A percentile compares a stretch with the other conserved stretches of the same genome.
These are phyloP conservation scores for Fusarium albosuccineum DNA, from an alignment of 2,329 filamentous ascomycete genomes.

Conservation along the genomic window DNA sequence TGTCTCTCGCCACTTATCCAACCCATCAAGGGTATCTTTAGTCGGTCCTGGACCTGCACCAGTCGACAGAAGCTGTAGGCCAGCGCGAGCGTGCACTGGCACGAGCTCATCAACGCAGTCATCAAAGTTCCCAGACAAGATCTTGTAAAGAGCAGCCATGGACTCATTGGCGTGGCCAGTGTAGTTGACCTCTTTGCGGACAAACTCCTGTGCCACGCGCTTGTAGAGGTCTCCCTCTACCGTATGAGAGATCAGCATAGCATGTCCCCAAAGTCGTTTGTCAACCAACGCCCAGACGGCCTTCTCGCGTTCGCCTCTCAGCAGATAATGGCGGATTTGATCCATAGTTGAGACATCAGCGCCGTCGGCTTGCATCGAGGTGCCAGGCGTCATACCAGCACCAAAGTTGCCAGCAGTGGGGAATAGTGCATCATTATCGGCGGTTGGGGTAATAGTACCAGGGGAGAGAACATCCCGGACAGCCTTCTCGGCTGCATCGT, in stretches of 20 bases:
- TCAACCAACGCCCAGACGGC: slow-evolving; percentile 95
- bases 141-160: slow-evolving; percentile 90
- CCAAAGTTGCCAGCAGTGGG: slow-evolving; percentile 42
- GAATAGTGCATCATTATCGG: slow-evolving; percentile 45
- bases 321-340: slow-evolving; percentile 77
- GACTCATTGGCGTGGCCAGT: slow-evolving; percentile 85
- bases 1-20: slow-evolving; percentile 96
- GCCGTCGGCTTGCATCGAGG: slow-evolving; percentile 70
- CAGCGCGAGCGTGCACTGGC: slow-evolving; percentile 89
- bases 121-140: slow-evolving; percentile 92
- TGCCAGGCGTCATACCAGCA: slow-evolving; percentile 43
- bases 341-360: slow-evolving; percentile 78
- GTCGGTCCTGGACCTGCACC: slow-evolving; percentile 70
- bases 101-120: slow-evolving; percentile 97
- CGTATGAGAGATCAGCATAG: slow-evolving; percentile 85
- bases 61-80: slow-evolving; percentile 91
- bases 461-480: slow-evolving; percentile 82
- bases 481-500: slow-evolving; percentile 76
- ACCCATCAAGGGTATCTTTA: slow-evolving; percentile 82
- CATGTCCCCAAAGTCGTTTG: slow-evolving; percentile 95
- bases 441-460: slow-evolving; percentile 48
- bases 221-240: slow-evolving; percentile 89
- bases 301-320: slow-evolving; percentile 87
- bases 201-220: slow-evolving; percentile 94
- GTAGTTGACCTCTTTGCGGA: slow-evolving; percentile 92